Evolutionary conservation across 2,329 filamentous ascomycete genomes (phyloP).

Genomic region (Chalara sp.): DNA sequence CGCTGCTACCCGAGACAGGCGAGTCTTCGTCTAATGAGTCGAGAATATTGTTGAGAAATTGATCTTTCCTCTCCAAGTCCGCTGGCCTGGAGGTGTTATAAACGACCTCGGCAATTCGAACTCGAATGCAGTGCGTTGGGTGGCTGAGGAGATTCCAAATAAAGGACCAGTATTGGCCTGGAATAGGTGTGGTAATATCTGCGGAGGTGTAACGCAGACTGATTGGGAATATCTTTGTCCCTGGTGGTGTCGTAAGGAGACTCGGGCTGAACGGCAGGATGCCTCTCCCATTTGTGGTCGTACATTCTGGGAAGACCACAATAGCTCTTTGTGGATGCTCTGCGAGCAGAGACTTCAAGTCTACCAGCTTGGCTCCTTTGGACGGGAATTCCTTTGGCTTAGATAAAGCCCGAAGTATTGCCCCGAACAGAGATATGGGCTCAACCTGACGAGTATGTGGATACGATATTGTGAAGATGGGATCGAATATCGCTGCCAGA

Average conservation of each 20-base stretch:
- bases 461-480: conserved; percentile 84
- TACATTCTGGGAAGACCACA: conserved; percentile 88
- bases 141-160: conserved; percentile 80
- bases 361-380: conserved; percentile 44
- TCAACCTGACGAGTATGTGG: conserved; percentile 67
- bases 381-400: conserved; percentile 44
- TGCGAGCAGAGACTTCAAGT: conserved; percentile 55
- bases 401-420: conserved; percentile 67
- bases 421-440: conserved; percentile 68
- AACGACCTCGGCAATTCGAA: conserved; percentile 78
- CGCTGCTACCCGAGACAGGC: conserved; percentile 23
- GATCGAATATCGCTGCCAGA: conserved; percentile 91
- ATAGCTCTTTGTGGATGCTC: conserved; percentile 69
- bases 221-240: conserved; percentile 79
- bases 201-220: conserved; percentile 83
- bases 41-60: conserved; percentile 27
- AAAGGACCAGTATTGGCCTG: conserved; percentile 65
- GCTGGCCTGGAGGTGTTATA: conserved; percentile 38
- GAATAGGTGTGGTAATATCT: conserved; percentile 86
- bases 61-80: conserved; percentile 22
- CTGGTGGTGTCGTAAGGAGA: conserved; percentile 58
- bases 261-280: conserved; percentile 79
- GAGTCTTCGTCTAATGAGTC: conserved; percentile 21
- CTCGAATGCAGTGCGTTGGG: conserved; percentile 83
- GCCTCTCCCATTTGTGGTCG: conserved; percentile 86